Base-by-base conservation (phyloP, 441 rosid genomes). In the Erysimum pusillum region DNA sequence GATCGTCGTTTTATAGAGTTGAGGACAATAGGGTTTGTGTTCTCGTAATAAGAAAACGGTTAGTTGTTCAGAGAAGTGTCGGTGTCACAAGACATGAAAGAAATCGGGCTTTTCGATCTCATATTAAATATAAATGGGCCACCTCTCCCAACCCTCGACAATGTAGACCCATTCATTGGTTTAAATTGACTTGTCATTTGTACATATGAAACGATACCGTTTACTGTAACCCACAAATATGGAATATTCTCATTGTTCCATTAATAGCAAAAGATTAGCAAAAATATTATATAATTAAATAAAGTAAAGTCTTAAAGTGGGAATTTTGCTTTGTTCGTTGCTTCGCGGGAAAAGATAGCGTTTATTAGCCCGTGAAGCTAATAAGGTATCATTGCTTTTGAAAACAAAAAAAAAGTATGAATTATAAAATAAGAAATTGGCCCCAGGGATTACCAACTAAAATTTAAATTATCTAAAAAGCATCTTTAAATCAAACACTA, bases 101-200 rank as follows among this genome's bases (percentile, higher is more conserved):
- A 35, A 44, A 28, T 57, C 67, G 80, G 81, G 80, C 76, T 64
- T 75, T 75, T 56, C 38, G 20, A 62, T 63, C 56, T 38, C 64
- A 28, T 51, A 65, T n/a, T 78, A n/a, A 66, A 64, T 49, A 9
- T 22, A 42, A 60, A 13, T 72, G 81, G 81, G 64, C 64, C 81
- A 66, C 25, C 48, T 39, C 5, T 57, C n/a, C 28, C 25, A 11
- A 63, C 46, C 39, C 17, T 22, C 13, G 22, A 76, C 31, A 46
- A n/a, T 48, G 58, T 51, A 66, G 52, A 67, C 77, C 81, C 77
- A 59, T 66, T 18, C 57, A 9, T 65, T 22, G 36, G 48, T 4
- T 69, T 34, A 12, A 20, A n/a, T 63, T 28, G 10, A 31, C 28
- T 25, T 25, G 28, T 25, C 28, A 25, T 63, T 46, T 45, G 13